Percentiles rank a stretch among this genome's conserved stretches.
Evolutionary conservation across 2,329 filamentous ascomycete genomes (phyloP).

Genomic region (Colletotrichum sp.): DNA sequence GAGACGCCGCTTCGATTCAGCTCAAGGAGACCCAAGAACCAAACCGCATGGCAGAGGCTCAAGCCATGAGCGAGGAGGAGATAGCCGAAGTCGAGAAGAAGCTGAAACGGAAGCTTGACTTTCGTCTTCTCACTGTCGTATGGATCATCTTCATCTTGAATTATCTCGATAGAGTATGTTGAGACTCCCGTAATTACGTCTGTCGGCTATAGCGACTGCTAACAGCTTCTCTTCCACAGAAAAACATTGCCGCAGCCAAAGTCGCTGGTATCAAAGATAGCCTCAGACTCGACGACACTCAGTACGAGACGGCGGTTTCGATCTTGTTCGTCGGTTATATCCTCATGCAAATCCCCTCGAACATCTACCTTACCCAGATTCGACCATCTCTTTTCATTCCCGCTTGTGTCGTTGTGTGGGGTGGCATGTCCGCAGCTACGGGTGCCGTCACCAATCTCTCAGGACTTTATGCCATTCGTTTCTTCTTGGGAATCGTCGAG

Average conservation of each 20-base stretch:
- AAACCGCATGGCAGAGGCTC: neutral
- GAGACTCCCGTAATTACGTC: rapidly evolving
- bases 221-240: neutral
- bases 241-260: neutral
- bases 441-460: constrained; percentile 35
- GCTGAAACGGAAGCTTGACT: neutral
- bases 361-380: constrained; percentile 28
- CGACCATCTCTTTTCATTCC: constrained; percentile 33
- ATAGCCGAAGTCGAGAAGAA: neutral
- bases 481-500: constrained; percentile 42
- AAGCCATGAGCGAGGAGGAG: neutral
- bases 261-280: constrained; percentile 23
- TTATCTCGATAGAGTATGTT: neutral
- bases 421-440: constrained; percentile 26
- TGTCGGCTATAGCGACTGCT: neutral
- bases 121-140: neutral
- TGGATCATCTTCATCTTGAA: neutral
- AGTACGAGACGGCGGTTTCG: constrained; percentile 26
- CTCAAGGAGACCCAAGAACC: neutral
- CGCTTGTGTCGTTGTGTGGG: constrained; percentile 37
- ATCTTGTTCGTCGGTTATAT: constrained; percentile 32
- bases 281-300: constrained; percentile 29
- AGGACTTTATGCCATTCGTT: constrained; percentile 38
- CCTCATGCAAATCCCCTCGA: constrained; percentile 26
- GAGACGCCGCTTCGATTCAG: neutral